Evolutionary conservation across 208 protist genomes (phyloP).

Genomic region (Leishmania braziliensis): DNA sequence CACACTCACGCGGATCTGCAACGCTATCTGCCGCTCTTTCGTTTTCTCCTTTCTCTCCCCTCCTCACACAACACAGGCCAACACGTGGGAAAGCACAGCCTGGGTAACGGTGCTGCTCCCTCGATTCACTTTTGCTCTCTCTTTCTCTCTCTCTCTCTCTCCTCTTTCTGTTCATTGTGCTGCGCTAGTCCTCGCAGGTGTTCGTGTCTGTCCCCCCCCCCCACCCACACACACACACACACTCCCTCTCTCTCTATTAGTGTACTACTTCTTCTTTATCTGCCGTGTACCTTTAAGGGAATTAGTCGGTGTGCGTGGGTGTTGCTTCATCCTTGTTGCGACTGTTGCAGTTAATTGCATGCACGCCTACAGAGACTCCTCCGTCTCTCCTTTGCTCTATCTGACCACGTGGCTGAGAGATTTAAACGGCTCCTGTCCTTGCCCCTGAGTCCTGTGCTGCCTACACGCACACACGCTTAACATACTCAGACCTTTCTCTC

Average conservation of each 20-base stretch:
- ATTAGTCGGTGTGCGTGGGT: neutral
- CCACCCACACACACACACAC: too few relatives aligned
- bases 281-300: too few relatives aligned
- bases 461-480: neutral
- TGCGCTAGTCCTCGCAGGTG: neutral
- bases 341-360: neutral
- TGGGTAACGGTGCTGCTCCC: neutral
- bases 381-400: neutral
- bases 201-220: neutral
- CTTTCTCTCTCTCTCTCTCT: too few relatives aligned
- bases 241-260: too few relatives aligned
- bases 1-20: neutral
- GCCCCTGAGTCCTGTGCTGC: neutral
- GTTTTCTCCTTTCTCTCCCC: constrained; percentile 9
- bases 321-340: neutral
- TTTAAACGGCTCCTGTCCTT: neutral
- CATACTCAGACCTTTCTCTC: neutral
- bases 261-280: too few relatives aligned
- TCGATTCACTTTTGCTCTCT: too few relatives aligned
- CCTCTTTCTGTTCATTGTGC: too few relatives aligned
- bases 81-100: neutral
- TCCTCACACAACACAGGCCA: neutral
- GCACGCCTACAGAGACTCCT: neutral
- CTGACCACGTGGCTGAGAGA: neutral
- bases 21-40: neutral